Evolutionary conservation across 371 early-diverging fungal genomes (phyloP).

Genomic region (Mycotypha africana): DNA sequence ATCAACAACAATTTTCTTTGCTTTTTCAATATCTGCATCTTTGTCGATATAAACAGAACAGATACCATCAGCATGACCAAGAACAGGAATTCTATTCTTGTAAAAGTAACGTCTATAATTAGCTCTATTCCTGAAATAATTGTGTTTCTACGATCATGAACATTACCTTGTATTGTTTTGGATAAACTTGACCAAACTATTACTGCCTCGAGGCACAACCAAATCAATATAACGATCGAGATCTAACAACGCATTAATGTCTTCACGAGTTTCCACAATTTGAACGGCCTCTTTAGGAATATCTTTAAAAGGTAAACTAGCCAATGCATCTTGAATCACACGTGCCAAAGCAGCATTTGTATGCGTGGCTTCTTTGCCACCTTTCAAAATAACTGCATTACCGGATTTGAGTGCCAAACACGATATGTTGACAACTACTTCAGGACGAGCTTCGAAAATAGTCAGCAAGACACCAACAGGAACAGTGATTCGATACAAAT

Average conservation of each 20-base stretch:
- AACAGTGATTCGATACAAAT: constrained; percentile 83
- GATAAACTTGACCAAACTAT: constrained; percentile 83
- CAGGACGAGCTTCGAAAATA: constrained; percentile 98
- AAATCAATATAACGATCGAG: constrained; percentile 91
- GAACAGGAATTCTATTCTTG: constrained; percentile 85
- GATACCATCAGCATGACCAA: constrained; percentile 97
- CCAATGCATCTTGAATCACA: constrained; percentile 76
- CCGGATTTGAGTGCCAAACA: constrained; percentile 93
- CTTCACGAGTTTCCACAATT: constrained; percentile 85
- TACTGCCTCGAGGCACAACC: constrained; percentile 93
- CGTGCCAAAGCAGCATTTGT: constrained; percentile 75
- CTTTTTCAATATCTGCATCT: constrained; percentile 69
- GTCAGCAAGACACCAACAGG: constrained; percentile 94
- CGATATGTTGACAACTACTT: constrained; percentile 95
- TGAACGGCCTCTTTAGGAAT: constrained; percentile 78
- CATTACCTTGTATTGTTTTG: constrained; percentile 80
- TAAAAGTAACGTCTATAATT: constrained; percentile 1
- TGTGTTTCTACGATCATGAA: neutral
- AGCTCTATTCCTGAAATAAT: neutral
- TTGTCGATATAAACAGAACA: constrained; percentile 89
- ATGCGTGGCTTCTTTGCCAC: constrained; percentile 79
- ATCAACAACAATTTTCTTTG: constrained; percentile 78
- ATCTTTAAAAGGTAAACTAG: constrained; percentile 40
- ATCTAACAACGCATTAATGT: constrained; percentile 77
- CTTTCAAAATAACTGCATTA: constrained; percentile 96